These are phyloP conservation scores for Xylariaceae sp. DNA, from an alignment of 2,329 filamentous ascomycete genomes.

Conservation along the genomic window DNA sequence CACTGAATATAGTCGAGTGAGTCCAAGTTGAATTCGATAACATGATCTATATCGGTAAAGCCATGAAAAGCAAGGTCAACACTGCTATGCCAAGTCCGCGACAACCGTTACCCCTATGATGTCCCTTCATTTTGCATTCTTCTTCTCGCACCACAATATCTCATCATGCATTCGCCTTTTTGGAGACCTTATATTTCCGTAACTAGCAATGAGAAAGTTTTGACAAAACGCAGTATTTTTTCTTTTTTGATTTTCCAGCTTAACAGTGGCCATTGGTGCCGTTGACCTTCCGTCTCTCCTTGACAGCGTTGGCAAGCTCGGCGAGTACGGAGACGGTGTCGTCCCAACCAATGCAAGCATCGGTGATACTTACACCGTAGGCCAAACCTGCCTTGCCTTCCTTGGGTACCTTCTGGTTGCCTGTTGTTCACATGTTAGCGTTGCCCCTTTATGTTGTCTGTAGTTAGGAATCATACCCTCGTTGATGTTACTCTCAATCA, in stretches of 20 bases:
- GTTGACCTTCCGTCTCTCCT: conserved; percentile 56
- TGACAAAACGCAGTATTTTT: background rate
- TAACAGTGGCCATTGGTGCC: conserved; percentile 26
- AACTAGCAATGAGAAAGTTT: background rate
- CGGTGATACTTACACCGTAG: conserved; percentile 94
- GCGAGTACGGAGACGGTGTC: conserved; percentile 78
- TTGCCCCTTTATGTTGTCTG: conserved; percentile 15
- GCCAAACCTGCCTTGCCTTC: conserved; percentile 81
- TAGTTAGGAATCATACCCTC: conserved; percentile 58
- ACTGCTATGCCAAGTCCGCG: background rate
- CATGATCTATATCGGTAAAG: background rate
- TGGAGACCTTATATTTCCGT: background rate
- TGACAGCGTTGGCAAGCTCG: conserved; percentile 72
- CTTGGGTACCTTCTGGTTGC: conserved; percentile 83
- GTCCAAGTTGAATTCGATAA: background rate
- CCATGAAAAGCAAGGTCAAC: background rate
- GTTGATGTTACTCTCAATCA: conserved; percentile 98
- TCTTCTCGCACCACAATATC: background rate
- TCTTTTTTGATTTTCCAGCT: background rate
- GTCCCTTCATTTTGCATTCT: background rate
- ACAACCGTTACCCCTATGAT: background rate
- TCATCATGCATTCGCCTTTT: background rate
- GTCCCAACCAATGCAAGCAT: conserved; percentile 93
- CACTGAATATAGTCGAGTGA: too few relatives aligned
- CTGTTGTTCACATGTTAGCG: conserved; percentile 37